A percentile compares a stretch with the other conserved stretches of the same genome.
phyloP scores from a whole-genome alignment of 2,329 filamentous ascomycete genomes.

The Aspergillus felis region DNA sequence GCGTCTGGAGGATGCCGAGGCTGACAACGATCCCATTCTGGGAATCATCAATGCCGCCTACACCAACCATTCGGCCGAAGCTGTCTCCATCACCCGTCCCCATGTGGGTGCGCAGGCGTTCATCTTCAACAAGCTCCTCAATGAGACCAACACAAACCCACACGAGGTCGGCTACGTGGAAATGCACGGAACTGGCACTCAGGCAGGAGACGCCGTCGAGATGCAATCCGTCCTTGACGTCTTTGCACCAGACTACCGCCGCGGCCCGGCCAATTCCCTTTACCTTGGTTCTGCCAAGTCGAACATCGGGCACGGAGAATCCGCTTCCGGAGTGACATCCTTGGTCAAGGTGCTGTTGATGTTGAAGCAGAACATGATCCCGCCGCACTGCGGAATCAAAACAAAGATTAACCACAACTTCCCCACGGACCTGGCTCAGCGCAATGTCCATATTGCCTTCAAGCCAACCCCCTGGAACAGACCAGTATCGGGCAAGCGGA shows the following conservation, averaged over 20 bases:
- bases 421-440: conserved; percentile 29
- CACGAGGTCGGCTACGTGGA: conserved; percentile 35
- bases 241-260: conserved; percentile 27
- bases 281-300: conserved; percentile 33
- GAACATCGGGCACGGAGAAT: conserved; percentile 45
- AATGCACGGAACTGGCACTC: conserved; percentile 38
- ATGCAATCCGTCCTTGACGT: conserved; percentile 33
- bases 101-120: conserved; percentile 35
- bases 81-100: conserved; percentile 40
- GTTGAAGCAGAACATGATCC: conserved; percentile 60
- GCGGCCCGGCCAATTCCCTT: conserved; percentile 29
- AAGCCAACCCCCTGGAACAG: conserved; percentile 38
- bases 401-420: conserved; percentile 34
- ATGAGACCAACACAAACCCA: conserved; percentile 33
- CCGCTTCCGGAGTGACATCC: conserved; percentile 30
- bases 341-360: conserved; percentile 64
- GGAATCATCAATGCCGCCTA: conserved; percentile 41
- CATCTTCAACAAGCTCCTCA: conserved; percentile 35
- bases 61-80: conserved; percentile 47
- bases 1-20: conserved; percentile 45
- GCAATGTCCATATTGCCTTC: conserved; percentile 39
- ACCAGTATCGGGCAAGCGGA: conserved; percentile 29
- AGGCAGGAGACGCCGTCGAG: conserved; percentile 35
- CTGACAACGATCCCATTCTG: conserved; percentile 43
- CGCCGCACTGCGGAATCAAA: conserved; percentile 66